Conservation (phyloP, 768 basidiomycete genomes). For the Solioccasus polychromus region DNA sequence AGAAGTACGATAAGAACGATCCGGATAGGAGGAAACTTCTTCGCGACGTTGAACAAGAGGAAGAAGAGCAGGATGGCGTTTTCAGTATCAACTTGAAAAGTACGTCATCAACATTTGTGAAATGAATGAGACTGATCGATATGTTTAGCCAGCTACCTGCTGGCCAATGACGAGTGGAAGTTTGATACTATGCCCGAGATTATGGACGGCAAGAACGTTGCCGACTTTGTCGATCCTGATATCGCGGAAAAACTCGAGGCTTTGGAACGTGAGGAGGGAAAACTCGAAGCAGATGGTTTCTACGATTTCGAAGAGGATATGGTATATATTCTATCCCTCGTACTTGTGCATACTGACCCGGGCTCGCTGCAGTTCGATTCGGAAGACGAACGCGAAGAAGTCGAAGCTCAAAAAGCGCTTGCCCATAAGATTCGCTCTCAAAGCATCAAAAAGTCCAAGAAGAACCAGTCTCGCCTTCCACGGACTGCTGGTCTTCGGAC, state of each 20-base stretch:
- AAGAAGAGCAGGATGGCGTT: slow-evolving; percentile 89
- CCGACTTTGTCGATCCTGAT: slow-evolving; percentile 98
- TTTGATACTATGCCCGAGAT: slow-evolving; percentile 97
- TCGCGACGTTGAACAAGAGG: slow-evolving; percentile 79
- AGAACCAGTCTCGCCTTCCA: slow-evolving; percentile 77
- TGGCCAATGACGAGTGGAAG: slow-evolving; percentile 92
- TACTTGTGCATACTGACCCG: background rate
- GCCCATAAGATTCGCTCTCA: slow-evolving; percentile 70
- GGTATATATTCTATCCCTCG: slow-evolving; percentile 50
- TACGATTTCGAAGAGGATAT: slow-evolving; percentile 90
- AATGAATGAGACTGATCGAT: background rate
- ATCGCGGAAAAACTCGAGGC: slow-evolving; percentile 96
- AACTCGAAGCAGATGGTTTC: slow-evolving; percentile 90
- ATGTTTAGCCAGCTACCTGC: slow-evolving; percentile 78
- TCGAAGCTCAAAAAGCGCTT: slow-evolving; percentile 55
- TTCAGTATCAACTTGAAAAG: slow-evolving; percentile 89
- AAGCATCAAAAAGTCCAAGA: slow-evolving; percentile 79
- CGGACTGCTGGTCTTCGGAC: slow-evolving; percentile 68
- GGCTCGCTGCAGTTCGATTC: slow-evolving; percentile 39
- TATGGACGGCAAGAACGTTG: slow-evolving; percentile 97
- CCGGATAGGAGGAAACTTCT: slow-evolving; percentile 71
- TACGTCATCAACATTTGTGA: slow-evolving; percentile 32
- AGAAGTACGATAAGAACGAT: slow-evolving; percentile 86
- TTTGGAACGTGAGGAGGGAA: slow-evolving; percentile 94
- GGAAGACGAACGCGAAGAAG: slow-evolving; percentile 81